Evolutionary conservation across 768 basidiomycete genomes (phyloP), one percentile per base, ranked within the genome.

Genomic region (Epithele typhae): DNA sequence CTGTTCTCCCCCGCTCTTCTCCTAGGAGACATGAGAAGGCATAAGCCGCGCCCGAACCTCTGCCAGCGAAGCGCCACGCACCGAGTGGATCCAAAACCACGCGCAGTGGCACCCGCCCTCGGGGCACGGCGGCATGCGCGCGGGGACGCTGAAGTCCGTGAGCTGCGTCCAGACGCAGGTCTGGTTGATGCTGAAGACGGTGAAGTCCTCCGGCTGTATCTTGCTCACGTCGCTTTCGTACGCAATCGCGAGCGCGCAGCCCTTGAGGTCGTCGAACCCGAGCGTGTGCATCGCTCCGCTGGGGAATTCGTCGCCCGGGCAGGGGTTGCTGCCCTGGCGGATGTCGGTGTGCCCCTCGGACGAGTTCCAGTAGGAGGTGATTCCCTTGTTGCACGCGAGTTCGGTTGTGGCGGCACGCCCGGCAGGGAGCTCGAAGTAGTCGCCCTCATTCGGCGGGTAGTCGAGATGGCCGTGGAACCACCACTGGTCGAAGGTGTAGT

Each of bases 61-160:
- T n/a, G n/a, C n/a, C 14, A 30, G 27, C 14, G 27, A 30, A 14
- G 14, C 27, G 27, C 7, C 10, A 57, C 73, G 9, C 50, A 73
- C 75, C 0, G 77, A 75, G 61, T 87, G 81, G 19, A 85, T 78
- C 85, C 83, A 87, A 59, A 84, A 84, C 66, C 76, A 87, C 4
- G 85, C 77, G 61, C 85, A 90, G 23, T 72, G 73, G 55, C 85
- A 88, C n/a, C 76, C 76, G 17, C 75, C 77, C 0, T 71, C 57
- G 0, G 83, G 81, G 54, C 86, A 88, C 11, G 81, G 68, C 0
- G 87, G 86, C 81, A 89, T 81, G 10, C 64, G 65, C 15, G 60
- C 71, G 0, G 87, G 87, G 4, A 90, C 82, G 32, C 73, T 55
- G 52, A 89, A 90, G 41, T 79, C 75, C 3, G 82, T 88, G 59